Base-by-base conservation (phyloP, 2,329 filamentous ascomycete genomes). In the Ophiosphaerella korrae region DNA sequence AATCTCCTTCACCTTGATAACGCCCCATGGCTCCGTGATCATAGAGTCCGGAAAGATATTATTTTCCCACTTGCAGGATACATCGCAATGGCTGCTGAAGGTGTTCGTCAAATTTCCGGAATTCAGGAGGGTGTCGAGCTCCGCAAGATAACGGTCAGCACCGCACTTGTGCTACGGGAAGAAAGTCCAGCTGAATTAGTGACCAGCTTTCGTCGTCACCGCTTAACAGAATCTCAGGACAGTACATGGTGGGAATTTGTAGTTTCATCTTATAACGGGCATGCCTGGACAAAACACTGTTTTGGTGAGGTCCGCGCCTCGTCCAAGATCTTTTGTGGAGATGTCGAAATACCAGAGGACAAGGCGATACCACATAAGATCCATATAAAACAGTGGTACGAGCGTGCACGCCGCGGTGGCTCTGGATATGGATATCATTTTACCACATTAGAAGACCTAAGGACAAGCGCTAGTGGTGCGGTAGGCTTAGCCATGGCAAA, bases 21-120 rank as follows among this genome's bases (percentile, higher is more conserved):
- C 24, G 52, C 71, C 0, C 73, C 76, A 0, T 83, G 80, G 80
- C 43, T 81, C 1, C 50, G 56, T 0, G 76, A 79, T 35, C 78
- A 83, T 53, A 66, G 24, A 5, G 39, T 72, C n/a, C 35, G 32
- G 3, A 46, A 48, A n/a, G 48, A 55, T 1, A 42, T 64, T 13
- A 35, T 71, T 9, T 68, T 60, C 42, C 70, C 69, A 5, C 21
- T 21, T 7, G 50, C 56, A 2, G 46, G 16, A 3, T 50, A 42
- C n/a, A n/a, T 46, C 21, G 11, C 26, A 16, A 53, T 53, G 42
- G 55, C 43, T 5, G 32, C 29, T 6, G 50, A 53, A 33, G 50
- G 45, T 26, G 24, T 41, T 3, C 38, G 45, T 14, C 58, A 60
- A 24, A 32, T 54, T 1, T 58, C 5, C 4, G 48, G 48, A 0